These are phyloP conservation scores for Nicotiana undulata DNA, from an alignment of 257 asterid species.

Conservation along the genomic window DNA sequence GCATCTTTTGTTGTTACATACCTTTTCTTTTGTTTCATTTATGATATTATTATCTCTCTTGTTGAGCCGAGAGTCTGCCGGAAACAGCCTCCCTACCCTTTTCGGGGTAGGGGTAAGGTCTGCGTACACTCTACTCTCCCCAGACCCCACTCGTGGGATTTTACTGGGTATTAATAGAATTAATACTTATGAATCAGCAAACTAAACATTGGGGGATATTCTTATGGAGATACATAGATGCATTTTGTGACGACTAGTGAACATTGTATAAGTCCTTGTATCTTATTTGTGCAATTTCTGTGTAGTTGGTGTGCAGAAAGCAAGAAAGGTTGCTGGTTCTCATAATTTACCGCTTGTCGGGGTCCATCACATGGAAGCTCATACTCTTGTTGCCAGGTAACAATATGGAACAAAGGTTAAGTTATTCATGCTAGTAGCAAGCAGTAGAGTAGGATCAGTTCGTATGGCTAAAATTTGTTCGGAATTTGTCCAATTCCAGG, in stretches of 20 bases:
- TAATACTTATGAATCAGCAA: not conserved
- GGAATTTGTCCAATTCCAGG: not conserved
- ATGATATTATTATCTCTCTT: too few species aligned
- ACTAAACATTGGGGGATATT: not conserved
- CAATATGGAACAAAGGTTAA: not conserved
- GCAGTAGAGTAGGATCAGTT: not conserved
- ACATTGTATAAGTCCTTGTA: not conserved
- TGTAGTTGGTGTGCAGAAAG: conserved; percentile 93
- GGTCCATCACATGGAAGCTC: conserved; percentile 99
- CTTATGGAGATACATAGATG: not conserved
- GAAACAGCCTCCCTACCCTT: too few species aligned
- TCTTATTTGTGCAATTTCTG: conserved; percentile 13
- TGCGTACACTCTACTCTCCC: too few species aligned
- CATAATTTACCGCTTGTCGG: conserved; percentile 71
- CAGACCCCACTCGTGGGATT: too few species aligned
- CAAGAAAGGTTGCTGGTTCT: conserved; percentile 80
- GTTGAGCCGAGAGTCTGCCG: too few species aligned
- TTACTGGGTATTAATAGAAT: too few species aligned
- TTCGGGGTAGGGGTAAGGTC: too few species aligned
- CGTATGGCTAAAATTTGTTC: not conserved
- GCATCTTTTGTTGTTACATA: too few species aligned
- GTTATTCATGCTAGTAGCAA: not conserved
- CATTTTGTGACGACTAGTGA: not conserved
- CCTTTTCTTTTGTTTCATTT: too few species aligned
- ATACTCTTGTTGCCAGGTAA: conserved; percentile 93